Evolutionary conservation across 345 rosid species (phyloP), one percentile per base, ranked within the genome.

Genomic region (Lepidium aucheri): DNA sequence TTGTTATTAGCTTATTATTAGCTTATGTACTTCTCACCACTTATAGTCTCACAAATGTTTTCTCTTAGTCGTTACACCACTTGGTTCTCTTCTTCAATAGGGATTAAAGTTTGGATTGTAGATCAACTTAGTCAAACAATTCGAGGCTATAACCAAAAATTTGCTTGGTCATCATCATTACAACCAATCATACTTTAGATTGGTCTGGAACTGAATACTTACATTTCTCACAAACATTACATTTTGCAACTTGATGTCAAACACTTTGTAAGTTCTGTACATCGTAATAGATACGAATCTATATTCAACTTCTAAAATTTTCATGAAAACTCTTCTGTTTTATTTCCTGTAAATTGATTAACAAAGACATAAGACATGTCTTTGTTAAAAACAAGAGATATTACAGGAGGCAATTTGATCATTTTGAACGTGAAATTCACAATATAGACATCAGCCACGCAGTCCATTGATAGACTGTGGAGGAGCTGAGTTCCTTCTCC

Each of bases 401-500:
- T 20, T 38, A 56, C 45, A 56, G 13, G 46, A 36, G 26, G 34
- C 35, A 41, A 26, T 44, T 53, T 51, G 39, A 64, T 34, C 0
- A 35, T 16, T 16, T 42, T 42, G 46, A 14, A 60, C 18, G n/a
- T 11, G 28, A 34, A 18, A 30, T 61, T 45, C 20, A 44, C 49
- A 50, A 32, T 39, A 22, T 18, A 41, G 32, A 9, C 12, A 22
- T 72, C 53, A 72, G 39, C 65, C 66, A 56, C 76, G 66, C 28
- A 56, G 65, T 41, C 76, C 76, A 36, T 44, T 59, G 34, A 51
- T 17, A 58, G 76, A 65, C 10, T 73, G 72, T 33, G 58, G 57
- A 60, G 77, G 73, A 53, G 69, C 68, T 45, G 73, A 74, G 77
- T 74, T 67, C 9, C 77, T 74, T 74, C 77, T 60, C 28, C 73